A percentile compares a stretch with the other conserved stretches of the same genome.
Conservation (phyloP, 2,329 filamentous ascomycete genomes). For the Curvularia lunata region DNA sequence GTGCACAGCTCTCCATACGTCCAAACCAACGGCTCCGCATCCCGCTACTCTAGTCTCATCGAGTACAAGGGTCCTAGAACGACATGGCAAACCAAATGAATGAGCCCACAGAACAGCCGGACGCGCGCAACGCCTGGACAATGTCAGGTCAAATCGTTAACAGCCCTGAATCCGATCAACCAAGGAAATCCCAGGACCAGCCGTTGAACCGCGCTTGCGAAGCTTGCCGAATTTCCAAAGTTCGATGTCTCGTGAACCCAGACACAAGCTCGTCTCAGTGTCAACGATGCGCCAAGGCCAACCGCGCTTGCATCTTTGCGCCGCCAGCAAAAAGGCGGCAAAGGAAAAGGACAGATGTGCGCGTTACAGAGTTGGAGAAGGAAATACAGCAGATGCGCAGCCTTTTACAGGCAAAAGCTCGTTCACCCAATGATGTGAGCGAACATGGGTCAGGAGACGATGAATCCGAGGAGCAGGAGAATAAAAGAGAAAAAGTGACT, state of each 20-base stretch:
- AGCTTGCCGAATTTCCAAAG: conserved; percentile 46
- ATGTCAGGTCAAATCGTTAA: conserved; percentile 23
- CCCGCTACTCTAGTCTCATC: background rate
- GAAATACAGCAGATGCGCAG: conserved; percentile 47
- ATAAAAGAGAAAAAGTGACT: conserved; percentile 22
- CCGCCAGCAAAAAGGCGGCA: conserved; percentile 46
- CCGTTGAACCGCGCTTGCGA: conserved; percentile 47
- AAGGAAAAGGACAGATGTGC: conserved; percentile 46
- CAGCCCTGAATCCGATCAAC: conserved; percentile 23
- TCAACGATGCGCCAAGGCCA: conserved; percentile 46
- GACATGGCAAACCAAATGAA: conserved; percentile 21
- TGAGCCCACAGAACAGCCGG: conserved; percentile 12
- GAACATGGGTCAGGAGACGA: conserved; percentile 42
- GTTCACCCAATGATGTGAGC: conserved; percentile 32
- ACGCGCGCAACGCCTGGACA: conserved; percentile 16
- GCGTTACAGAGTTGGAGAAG: conserved; percentile 46
- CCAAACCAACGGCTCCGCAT: background rate
- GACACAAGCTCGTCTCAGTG: conserved; percentile 37
- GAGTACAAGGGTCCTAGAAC: background rate
- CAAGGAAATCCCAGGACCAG: conserved; percentile 35
- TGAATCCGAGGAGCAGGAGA: conserved; percentile 28
- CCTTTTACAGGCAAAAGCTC: conserved; percentile 34
- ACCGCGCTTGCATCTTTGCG: conserved; percentile 43
- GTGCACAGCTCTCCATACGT: conserved; percentile 2
- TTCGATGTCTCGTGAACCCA: conserved; percentile 42